Evolutionary conservation across 1,284 basidiomycete species (phyloP).

Genomic region (Uromyces viciae-fabae): DNA sequence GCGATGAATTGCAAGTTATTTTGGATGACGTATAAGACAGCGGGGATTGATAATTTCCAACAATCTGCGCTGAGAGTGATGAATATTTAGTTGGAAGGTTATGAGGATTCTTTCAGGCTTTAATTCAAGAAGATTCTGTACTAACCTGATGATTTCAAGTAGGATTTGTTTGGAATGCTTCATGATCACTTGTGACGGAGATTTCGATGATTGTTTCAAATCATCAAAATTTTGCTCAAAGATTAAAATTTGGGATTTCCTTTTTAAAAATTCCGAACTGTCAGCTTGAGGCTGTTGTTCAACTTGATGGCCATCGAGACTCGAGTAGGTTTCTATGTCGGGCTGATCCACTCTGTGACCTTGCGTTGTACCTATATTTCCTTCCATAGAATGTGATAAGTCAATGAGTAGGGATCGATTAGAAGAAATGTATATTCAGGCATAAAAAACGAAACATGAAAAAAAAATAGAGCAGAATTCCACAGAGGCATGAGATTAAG

Average conservation of each 20-base stretch:
- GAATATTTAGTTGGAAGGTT: constrained; percentile 49
- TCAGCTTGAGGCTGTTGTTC: not conserved
- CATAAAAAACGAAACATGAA: no score
- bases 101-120: not conserved
- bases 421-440: no score
- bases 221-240: constrained; percentile 27
- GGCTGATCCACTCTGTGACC: no score
- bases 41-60: constrained; percentile 95
- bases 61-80: constrained; percentile 75
- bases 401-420: no score
- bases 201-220: constrained; percentile 14
- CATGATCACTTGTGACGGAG: constrained; percentile 12
- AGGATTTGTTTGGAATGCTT: constrained; percentile 14
- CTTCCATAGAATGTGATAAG: no score
- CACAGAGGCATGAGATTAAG: no score
- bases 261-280: not conserved
- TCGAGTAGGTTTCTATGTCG: not conserved
- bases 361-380: no score
- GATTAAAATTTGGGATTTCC: not conserved
- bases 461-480: no score
- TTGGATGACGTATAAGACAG: constrained; percentile 91
- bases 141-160: constrained; percentile 19
- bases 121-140: not conserved
- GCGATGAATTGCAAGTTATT: constrained; percentile 96
- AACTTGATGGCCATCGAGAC: not conserved